phyloP scores from a whole-genome alignment of 2,329 filamentous ascomycete genomes.

The Colletotrichum sp. region DNA sequence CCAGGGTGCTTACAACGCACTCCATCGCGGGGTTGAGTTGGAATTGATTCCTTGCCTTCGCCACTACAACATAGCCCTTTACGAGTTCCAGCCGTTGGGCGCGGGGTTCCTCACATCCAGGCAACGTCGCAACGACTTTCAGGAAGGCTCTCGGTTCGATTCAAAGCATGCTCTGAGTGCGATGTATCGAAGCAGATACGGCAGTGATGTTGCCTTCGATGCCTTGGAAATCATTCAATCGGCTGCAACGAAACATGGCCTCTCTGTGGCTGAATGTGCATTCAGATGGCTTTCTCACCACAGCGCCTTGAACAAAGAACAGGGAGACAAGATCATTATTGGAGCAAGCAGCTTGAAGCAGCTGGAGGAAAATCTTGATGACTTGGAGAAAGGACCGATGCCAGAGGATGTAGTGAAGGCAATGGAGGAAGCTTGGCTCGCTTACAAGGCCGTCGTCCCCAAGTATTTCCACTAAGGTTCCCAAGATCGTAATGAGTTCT shows the following conservation, averaged over 20 bases:
- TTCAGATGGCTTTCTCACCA: not conserved
- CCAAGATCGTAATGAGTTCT: not conserved
- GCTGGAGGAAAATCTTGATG: not conserved
- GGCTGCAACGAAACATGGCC: not conserved
- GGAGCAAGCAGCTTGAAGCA: not conserved
- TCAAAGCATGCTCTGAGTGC: not conserved
- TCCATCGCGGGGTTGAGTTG: conserved; percentile 66
- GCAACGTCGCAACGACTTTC: not conserved
- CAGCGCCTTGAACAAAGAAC: not conserved
- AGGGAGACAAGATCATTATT: not conserved
- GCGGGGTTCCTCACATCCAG: not conserved
- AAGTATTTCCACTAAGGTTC: not conserved
- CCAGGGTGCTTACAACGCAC: conserved; percentile 68
- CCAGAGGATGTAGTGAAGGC: not conserved
- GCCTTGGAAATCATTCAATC: not conserved
- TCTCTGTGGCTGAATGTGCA: not conserved
- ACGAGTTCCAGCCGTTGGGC: not conserved
- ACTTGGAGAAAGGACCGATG: not conserved
- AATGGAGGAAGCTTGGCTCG: not conserved
- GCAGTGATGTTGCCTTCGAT: not conserved
- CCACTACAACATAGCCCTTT: not conserved
- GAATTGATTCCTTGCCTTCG: conserved; percentile 42
- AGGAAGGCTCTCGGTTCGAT: not conserved
- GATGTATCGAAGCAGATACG: not conserved
- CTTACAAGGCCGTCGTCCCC: not conserved